These are phyloP conservation scores for Botrytis byssoidea DNA, from an alignment of 2,329 filamentous ascomycete species.

Conservation along the genomic window DNA sequence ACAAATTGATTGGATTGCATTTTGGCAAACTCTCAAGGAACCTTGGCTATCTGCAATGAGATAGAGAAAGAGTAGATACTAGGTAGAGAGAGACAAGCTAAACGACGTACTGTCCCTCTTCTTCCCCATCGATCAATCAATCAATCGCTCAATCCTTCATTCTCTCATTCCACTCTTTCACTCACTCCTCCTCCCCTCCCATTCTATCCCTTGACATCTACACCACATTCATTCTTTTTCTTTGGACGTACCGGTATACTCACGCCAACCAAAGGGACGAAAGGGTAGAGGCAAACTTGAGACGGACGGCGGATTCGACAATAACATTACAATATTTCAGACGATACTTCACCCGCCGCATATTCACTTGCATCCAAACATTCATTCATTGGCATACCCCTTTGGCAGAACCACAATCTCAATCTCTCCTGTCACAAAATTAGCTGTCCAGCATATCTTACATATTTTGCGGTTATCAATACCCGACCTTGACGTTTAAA, in stretches of 20 bases:
- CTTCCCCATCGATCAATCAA: not conserved
- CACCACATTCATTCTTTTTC: slow-evolving; percentile 8
- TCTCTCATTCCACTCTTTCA: not conserved
- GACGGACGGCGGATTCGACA: not conserved
- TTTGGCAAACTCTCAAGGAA: not conserved
- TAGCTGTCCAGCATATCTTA: not conserved
- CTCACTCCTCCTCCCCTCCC: not conserved
- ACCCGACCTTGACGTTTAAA: slow-evolving; percentile 10
- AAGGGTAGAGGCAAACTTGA: not conserved
- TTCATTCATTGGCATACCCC: slow-evolving; percentile 6
- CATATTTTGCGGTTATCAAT: slow-evolving; percentile 6
- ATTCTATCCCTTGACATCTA: not conserved
- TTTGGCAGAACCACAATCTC: not conserved
- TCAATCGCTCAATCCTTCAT: not conserved
- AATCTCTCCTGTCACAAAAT: no score
- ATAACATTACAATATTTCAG: not conserved
- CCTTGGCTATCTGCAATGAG: slow-evolving; percentile 6
- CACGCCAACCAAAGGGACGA: not conserved
- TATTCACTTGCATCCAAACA: not conserved
- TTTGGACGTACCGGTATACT: no score
- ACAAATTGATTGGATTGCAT: slow-evolving; percentile 7
- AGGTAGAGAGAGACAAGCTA: not conserved
- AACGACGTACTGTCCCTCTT: not conserved
- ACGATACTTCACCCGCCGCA: not conserved
- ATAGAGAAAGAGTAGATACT: not conserved